A percentile compares a stretch with the other conserved stretches of the same genome.
These are phyloP conservation scores for Monosporascus ibericus DNA, from an alignment of 2,329 filamentous ascomycete genomes.

Conservation along the genomic window DNA sequence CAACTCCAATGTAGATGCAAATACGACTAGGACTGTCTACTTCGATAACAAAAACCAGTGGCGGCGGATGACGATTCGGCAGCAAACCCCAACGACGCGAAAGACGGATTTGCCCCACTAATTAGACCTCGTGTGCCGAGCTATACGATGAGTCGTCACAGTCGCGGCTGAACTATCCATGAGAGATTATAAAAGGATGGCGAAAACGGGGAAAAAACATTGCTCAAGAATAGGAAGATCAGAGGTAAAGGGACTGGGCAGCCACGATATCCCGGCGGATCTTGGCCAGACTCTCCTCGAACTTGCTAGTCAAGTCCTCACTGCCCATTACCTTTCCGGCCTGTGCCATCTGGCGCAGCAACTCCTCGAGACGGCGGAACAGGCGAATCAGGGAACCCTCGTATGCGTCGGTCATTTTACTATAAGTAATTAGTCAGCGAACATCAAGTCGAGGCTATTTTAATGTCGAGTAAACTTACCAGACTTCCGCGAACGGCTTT, in stretches of 20 bases:
- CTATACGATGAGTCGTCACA: background rate
- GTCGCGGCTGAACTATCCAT: background rate
- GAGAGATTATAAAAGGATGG: background rate
- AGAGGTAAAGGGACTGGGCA: constrained; percentile 88
- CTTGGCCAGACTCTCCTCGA: constrained; percentile 78
- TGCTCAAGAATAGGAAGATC: constrained; percentile 21
- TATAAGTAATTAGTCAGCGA: constrained; percentile 30
- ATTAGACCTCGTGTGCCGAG: no score
- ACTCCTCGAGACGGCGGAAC: constrained; percentile 90
- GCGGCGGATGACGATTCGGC: no score
- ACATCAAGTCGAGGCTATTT: background rate
- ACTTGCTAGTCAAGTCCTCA: constrained; percentile 87
- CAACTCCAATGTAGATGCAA: constrained; percentile 4
- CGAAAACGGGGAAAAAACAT: background rate
- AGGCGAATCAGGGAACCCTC: constrained; percentile 94
- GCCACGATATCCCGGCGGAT: constrained; percentile 91
- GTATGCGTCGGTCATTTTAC: constrained; percentile 99
- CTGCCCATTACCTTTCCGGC: constrained; percentile 97
- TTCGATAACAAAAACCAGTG: no score
- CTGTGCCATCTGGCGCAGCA: constrained; percentile 90
- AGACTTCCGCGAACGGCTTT: constrained; percentile 85
- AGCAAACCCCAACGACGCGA: no score
- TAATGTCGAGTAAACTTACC: constrained; percentile 53
- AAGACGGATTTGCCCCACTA: no score
- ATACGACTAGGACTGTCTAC: background rate